phyloP scores from a whole-genome alignment of 192 early-diverging fungal genomes.

The Umbelopsis sp. region DNA sequence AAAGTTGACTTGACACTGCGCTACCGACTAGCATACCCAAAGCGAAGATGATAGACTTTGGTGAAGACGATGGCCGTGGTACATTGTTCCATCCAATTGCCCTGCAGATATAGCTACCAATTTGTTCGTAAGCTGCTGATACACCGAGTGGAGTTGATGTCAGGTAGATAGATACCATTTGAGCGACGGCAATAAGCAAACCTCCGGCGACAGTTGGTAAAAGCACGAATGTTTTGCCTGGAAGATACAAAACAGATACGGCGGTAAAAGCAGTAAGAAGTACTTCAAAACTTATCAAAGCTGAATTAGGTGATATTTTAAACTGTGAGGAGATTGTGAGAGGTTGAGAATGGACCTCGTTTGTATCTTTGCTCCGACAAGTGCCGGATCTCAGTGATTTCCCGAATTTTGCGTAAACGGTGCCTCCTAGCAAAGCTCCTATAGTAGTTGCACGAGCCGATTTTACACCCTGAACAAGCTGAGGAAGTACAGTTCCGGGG shows the following conservation, averaged over 20 bases:
- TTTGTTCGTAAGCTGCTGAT: neutral
- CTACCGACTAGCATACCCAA: slow-evolving; percentile 1
- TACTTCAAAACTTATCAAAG: neutral
- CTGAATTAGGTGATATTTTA: neutral
- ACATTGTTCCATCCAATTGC: neutral
- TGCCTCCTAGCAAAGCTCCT: neutral
- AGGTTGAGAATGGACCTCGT: neutral
- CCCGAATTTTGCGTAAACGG: slow-evolving; percentile 8
- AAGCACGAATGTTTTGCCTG: neutral
- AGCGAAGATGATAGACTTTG: neutral
- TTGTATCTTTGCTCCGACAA: neutral
- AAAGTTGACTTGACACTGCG: neutral
- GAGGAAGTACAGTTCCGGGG: slow-evolving; percentile 14
- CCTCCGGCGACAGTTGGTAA: neutral
- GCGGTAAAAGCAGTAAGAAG: neutral
- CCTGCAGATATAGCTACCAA: slow-evolving; percentile 2
- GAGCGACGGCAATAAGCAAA: neutral
- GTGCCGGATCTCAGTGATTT: neutral
- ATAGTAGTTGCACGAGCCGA: neutral
- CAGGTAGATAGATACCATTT: neutral
- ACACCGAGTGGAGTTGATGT: slow-evolving; percentile 5
- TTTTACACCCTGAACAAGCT: neutral
- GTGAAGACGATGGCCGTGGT: neutral
- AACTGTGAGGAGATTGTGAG: neutral
- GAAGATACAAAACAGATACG: neutral